A percentile compares a stretch with the other conserved stretches of the same genome.
These are phyloP conservation scores for Fusarium sp. DNA, from an alignment of 2,329 filamentous ascomycete species.

Conservation along the genomic window DNA sequence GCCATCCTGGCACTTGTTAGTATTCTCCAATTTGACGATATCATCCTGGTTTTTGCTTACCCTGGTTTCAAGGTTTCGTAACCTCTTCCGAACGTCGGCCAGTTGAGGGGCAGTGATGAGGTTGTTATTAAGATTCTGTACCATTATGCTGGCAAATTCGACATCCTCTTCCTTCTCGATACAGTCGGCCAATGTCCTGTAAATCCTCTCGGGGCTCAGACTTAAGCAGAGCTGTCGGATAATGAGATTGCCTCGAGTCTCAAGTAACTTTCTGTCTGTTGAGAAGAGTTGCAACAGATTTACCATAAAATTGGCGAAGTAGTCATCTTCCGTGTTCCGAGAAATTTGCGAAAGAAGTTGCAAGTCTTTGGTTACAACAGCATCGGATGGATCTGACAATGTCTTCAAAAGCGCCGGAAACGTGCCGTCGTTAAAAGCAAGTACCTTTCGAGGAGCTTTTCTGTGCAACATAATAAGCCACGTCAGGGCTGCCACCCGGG, in stretches of 20 bases:
- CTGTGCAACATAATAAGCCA: conserved; percentile 99
- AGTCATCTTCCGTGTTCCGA: conserved; percentile 94
- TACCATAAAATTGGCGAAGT: conserved; percentile 98
- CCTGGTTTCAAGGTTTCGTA: conserved; percentile 90
- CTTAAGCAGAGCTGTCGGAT: conserved; percentile 95
- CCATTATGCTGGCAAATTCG: conserved; percentile 99
- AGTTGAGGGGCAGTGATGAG: conserved; percentile 97
- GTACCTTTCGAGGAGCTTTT: conserved; percentile 91
- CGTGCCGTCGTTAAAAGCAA: conserved; percentile 96
- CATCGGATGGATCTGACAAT: conserved; percentile 92
- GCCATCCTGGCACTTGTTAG: conserved; percentile 72
- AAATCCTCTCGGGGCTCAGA: conserved; percentile 93
- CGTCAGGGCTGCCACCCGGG: conserved; percentile 89
- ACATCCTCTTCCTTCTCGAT: conserved; percentile 98
- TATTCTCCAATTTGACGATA: not conserved
- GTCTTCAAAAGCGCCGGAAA: conserved; percentile 97
- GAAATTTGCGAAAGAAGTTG: conserved; percentile 96
- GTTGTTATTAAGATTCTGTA: conserved; percentile 99
- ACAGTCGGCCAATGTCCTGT: conserved; percentile 93
- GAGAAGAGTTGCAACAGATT: conserved; percentile 95
- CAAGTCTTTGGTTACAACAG: conserved; percentile 93
- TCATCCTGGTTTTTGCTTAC: conserved; percentile 52
- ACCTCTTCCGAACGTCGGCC: conserved; percentile 86
- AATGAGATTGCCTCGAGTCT: conserved; percentile 94
- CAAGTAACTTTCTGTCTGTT: conserved; percentile 89